Conservation (phyloP, 352 stramenopile genomes). For the Phytophthora hibernalis region DNA sequence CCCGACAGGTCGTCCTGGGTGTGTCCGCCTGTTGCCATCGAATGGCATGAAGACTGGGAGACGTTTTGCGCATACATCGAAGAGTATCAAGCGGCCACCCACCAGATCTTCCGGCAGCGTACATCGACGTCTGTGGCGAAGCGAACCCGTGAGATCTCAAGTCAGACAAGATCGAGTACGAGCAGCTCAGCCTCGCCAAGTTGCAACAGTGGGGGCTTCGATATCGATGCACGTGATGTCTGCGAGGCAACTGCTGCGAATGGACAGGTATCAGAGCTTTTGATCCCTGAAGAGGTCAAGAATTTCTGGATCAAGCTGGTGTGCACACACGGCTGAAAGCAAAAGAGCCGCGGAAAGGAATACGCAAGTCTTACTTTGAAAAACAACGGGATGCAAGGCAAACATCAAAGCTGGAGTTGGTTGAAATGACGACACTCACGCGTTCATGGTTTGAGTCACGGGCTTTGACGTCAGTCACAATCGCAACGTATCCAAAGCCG, state of each 20-base stretch:
- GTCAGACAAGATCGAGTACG: not conserved
- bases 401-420: slow-evolving; percentile 13
- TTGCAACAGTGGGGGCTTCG: no score
- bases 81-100: slow-evolving; percentile 1
- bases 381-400: slow-evolving; percentile 7
- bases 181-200: no score
- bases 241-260: not conserved
- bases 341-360: slow-evolving; percentile 13
- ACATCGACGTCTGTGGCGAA: slow-evolving; percentile 6
- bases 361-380: slow-evolving; percentile 11
- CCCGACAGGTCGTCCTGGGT: not conserved
- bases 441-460: slow-evolving; percentile 11
- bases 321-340: slow-evolving; percentile 10
- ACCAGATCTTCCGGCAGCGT: slow-evolving; percentile 2
- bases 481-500: not conserved
- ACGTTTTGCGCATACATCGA: slow-evolving; percentile 1
- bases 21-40: not conserved
- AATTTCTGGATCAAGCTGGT: slow-evolving; percentile 22
- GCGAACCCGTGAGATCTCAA: slow-evolving; percentile 2
- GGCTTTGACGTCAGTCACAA: slow-evolving; percentile 7
- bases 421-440: slow-evolving; percentile 5
- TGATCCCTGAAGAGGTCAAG: slow-evolving; percentile 10
- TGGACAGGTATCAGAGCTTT: not conserved
- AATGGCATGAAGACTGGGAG: slow-evolving; percentile 8
- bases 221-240: not conserved